Conservation (phyloP, 2,329 filamentous ascomycete genomes). For the Stylonectria norvegica region DNA sequence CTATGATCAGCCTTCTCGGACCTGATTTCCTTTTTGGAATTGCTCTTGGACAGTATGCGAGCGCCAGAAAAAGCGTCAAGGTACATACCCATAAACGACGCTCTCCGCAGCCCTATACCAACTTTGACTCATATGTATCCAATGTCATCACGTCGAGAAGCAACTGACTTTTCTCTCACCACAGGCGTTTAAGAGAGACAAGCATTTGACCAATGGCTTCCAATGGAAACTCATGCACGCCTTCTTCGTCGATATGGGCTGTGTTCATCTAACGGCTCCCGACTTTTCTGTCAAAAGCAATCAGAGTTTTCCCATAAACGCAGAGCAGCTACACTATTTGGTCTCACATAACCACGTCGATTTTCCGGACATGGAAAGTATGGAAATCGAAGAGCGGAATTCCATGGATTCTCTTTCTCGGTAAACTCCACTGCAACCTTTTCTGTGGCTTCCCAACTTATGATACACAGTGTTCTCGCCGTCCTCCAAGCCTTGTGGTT, state of each 20-base stretch:
- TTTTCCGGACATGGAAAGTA: constrained; percentile 21
- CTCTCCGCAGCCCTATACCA: not conserved
- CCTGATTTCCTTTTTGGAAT: constrained; percentile 37
- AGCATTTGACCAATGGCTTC: constrained; percentile 1
- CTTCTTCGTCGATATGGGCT: constrained; percentile 42
- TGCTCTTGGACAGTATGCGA: constrained; percentile 34
- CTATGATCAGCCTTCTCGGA: constrained; percentile 33
- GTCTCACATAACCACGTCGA: constrained; percentile 28
- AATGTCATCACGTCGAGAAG: too few species aligned
- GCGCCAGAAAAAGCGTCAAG: constrained; percentile 32
- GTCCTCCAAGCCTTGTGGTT: constrained; percentile 27
- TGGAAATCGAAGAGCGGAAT: constrained; percentile 30
- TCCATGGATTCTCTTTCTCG: too few species aligned
- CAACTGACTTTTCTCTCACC: too few species aligned
- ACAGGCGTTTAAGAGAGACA: constrained; percentile 8
- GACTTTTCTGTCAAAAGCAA: constrained; percentile 17
- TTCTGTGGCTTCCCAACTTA: too few species aligned
- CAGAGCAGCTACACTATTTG: constrained; percentile 32
- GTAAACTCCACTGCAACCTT: too few species aligned
- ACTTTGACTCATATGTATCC: not conserved
- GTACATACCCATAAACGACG: constrained; percentile 9
- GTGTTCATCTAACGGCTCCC: constrained; percentile 31
- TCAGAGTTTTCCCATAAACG: constrained; percentile 34
- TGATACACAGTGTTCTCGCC: too few species aligned
- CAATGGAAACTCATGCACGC: constrained; percentile 39